These are phyloP conservation scores for Chlamydomonas incerta DNA, from an alignment of 139 green algal species.

Conservation along the genomic window DNA sequence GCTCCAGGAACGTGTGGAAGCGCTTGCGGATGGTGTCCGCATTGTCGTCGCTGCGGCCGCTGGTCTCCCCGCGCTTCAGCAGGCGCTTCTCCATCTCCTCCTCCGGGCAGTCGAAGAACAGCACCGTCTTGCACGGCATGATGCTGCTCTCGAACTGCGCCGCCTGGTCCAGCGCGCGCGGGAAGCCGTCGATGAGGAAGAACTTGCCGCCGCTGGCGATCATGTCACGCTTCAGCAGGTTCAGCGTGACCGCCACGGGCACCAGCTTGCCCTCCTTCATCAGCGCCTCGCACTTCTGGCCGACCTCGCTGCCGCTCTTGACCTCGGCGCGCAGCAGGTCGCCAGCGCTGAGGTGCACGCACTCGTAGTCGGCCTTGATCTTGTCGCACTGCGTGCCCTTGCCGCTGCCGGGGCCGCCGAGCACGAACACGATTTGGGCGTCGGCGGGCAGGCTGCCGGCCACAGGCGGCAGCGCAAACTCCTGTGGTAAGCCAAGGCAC, in stretches of 20 bases:
- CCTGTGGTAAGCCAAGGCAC: neutral
- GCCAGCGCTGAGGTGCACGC: conserved; percentile 67
- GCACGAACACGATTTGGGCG: conserved; percentile 67
- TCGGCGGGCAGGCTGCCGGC: neutral
- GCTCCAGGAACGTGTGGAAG: conserved; percentile 90
- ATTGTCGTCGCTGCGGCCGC: conserved; percentile 78
- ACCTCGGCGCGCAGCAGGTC: conserved; percentile 86
- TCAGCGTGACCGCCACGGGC: conserved; percentile 45
- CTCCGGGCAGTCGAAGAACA: conserved; percentile 59
- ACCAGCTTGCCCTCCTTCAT: conserved; percentile 90
- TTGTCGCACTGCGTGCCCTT: conserved; percentile 65
- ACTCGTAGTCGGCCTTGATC: conserved; percentile 41
- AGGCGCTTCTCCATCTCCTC: conserved; percentile 65
- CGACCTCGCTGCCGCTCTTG: conserved; percentile 61
- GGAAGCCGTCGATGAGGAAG: conserved; percentile 93
- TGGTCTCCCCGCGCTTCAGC: conserved; percentile 63
- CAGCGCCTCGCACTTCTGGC: conserved; percentile 73
- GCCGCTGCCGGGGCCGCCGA: conserved; percentile 65
- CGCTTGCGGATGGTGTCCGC: conserved; percentile 91
- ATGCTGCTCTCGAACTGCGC: conserved; percentile 72
- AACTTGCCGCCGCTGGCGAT: conserved; percentile 55
- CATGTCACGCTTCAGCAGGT: conserved; percentile 66
- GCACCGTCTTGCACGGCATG: conserved; percentile 39
- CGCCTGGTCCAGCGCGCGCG: conserved; percentile 85
- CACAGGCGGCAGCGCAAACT: neutral